Percentiles rank a stretch among this genome's conserved stretches.
These are phyloP conservation scores for Pugionium cornutum DNA, from an alignment of 345 rosid genomes.

Conservation along the genomic window DNA sequence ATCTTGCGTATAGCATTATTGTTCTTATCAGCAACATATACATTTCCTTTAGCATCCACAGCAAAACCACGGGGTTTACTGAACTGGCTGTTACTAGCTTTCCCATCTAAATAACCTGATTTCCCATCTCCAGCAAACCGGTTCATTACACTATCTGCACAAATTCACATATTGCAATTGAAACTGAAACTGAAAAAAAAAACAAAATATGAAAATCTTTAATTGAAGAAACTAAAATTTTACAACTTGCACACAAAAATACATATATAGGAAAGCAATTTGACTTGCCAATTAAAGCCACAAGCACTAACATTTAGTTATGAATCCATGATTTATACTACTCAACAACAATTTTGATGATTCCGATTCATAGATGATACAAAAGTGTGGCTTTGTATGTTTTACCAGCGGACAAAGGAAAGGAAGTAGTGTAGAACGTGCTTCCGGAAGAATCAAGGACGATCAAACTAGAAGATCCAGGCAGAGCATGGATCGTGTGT, in stretches of 20 bases:
- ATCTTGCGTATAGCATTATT: slow-evolving; percentile 66
- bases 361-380: neutral
- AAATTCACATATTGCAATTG: neutral
- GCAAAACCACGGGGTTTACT: slow-evolving; percentile 53
- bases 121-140: slow-evolving; percentile 51
- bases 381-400: neutral
- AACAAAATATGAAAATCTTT: neutral
- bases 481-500: slow-evolving; percentile 41
- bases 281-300: slow-evolving; percentile 6
- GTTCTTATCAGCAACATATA: slow-evolving; percentile 64
- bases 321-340: neutral
- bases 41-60: slow-evolving; percentile 60
- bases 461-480: slow-evolving; percentile 54
- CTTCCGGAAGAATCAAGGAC: slow-evolving; percentile 51
- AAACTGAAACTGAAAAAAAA: neutral
- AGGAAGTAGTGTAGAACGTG: slow-evolving; percentile 52
- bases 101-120: slow-evolving; percentile 51
- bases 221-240: slow-evolving; percentile 4
- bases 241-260: slow-evolving; percentile 1
- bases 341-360: neutral
- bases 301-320: neutral
- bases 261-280: neutral
- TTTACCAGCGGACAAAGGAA: slow-evolving; percentile 55
- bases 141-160: slow-evolving; percentile 49
- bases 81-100: slow-evolving; percentile 51